Evolutionary conservation across 495 filamentous ascomycete genomes (phyloP).

Genomic region (Trichodelitschia bisporula): DNA sequence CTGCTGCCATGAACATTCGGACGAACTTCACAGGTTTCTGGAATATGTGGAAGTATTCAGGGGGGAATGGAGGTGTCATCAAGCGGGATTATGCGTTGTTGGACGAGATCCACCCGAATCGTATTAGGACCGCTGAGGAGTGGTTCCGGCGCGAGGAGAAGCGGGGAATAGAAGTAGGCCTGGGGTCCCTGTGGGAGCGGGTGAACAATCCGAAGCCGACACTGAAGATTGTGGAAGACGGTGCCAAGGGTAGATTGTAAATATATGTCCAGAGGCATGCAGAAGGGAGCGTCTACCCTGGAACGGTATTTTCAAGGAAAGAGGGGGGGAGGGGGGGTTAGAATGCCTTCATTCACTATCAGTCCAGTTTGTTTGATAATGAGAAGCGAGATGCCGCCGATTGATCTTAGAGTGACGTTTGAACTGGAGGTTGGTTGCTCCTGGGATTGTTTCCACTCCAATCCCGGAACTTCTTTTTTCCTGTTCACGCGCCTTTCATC

Average conservation of each 20-base stretch:
- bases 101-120: constrained; percentile 25
- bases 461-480: no score
- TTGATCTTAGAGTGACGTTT: no score
- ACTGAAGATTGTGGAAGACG: constrained; percentile 4
- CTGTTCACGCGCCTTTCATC: no score
- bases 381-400: no score
- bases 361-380: no score
- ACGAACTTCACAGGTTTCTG: constrained; percentile 31
- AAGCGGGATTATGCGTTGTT: constrained; percentile 24
- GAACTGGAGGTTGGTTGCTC: no score
- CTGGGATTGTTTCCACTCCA: no score
- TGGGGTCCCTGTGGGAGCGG: constrained; percentile 3
- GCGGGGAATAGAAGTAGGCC: constrained; percentile 4
- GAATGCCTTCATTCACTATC: no score
- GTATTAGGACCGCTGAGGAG: constrained; percentile 24
- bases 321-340: no score
- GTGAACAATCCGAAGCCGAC: constrained; percentile 3
- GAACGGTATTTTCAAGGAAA: no score
- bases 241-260: neutral
- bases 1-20: constrained; percentile 20
- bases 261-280: no score
- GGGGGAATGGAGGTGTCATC: constrained; percentile 17
- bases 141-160: constrained; percentile 23
- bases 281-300: no score
- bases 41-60: constrained; percentile 20